phyloP scores from a whole-genome alignment of 306 rosid species.

The Spatholobus suberectus region DNA sequence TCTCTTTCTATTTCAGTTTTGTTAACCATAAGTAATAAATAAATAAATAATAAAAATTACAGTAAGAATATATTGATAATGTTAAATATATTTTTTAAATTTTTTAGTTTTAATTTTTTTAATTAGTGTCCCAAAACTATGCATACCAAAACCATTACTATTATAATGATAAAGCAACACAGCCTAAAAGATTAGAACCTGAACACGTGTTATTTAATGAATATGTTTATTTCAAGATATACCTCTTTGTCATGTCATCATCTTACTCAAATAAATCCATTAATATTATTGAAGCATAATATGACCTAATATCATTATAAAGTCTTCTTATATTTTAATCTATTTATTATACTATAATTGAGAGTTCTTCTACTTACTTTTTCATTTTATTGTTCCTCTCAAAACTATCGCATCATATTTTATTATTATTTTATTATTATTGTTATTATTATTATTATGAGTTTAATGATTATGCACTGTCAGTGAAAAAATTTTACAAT shows the following conservation, averaged over 20 bases:
- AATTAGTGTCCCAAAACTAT: not conserved
- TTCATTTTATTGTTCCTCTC: not conserved
- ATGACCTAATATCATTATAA: not conserved
- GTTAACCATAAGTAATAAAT: not conserved
- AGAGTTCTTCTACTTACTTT: not conserved
- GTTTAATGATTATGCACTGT: too few relatives aligned
- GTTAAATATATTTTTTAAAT: not conserved
- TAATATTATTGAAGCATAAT: not conserved
- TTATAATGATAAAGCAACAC: not conserved
- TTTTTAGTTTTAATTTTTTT: not conserved
- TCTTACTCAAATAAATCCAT: not conserved
- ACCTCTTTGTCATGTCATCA: not conserved
- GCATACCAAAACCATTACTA: not conserved
- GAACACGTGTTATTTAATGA: not conserved
- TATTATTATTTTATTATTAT: too few relatives aligned
- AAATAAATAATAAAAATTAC: not conserved
- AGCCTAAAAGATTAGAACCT: slow-evolving; percentile 4
- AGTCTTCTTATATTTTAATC: not conserved
- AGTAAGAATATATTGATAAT: not conserved
- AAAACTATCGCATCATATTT: not conserved
- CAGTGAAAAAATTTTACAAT: too few relatives aligned
- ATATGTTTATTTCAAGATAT: not conserved
- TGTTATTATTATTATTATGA: too few relatives aligned
- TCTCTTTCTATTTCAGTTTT: not conserved
- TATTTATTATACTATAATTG: too few relatives aligned